These are phyloP conservation scores for Lecanicillium sp. DNA, from an alignment of 2,329 filamentous ascomycete species.

Conservation along the genomic window DNA sequence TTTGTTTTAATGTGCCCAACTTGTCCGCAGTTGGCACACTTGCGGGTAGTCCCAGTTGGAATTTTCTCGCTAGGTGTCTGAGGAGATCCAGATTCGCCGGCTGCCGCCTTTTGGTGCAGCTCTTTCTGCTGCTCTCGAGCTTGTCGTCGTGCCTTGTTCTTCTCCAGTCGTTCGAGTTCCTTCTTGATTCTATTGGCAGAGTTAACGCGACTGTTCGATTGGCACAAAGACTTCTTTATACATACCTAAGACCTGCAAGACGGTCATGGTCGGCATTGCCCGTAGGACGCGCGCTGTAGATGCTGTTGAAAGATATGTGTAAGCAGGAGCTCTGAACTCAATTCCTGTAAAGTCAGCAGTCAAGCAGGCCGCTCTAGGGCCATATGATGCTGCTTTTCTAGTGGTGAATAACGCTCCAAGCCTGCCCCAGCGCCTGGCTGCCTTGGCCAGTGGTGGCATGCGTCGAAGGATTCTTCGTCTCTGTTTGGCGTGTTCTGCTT, in stretches of 20 bases:
- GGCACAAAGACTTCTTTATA: no score
- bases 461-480: not conserved
- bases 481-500: not conserved
- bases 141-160: conserved; percentile 84
- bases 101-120: conserved; percentile 38
- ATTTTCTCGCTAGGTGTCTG: conserved; percentile 41
- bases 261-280: conserved; percentile 44
- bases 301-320: conserved; percentile 33
- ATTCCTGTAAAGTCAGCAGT: conserved; percentile 23
- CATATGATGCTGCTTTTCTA: conserved; percentile 9
- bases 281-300: conserved; percentile 41
- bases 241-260: conserved; percentile 35
- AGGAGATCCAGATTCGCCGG: conserved; percentile 42
- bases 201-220: no score
- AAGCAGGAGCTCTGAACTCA: conserved; percentile 27
- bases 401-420: no score
- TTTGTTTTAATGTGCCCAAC: conserved; percentile 98
- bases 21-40: conserved; percentile 96
- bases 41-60: conserved; percentile 66
- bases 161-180: conserved; percentile 76
- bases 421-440: no score
- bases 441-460: not conserved
- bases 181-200: conserved; percentile 38
- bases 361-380: conserved; percentile 21
- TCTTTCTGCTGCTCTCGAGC: conserved; percentile 87